These are phyloP conservation scores for Phytophthora aleatoria DNA, from an alignment of 352 stramenopile genomes.

Conservation along the genomic window DNA sequence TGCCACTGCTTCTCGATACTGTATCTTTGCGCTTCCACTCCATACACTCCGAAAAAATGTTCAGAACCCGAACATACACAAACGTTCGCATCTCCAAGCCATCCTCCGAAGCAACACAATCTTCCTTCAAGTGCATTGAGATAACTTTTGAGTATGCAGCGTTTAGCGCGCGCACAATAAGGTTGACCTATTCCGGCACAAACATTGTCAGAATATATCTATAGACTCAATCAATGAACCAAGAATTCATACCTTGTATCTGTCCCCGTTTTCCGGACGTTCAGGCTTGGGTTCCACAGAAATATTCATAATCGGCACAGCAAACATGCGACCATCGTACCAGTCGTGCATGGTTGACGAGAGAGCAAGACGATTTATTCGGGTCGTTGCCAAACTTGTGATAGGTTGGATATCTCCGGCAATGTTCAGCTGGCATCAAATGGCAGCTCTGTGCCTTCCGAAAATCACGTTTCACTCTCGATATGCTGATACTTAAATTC, in stretches of 20 bases:
- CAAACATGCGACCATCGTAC: constrained; percentile 18
- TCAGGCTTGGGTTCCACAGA: constrained; percentile 16
- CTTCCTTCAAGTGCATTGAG: constrained; percentile 17
- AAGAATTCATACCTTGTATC: constrained; percentile 23
- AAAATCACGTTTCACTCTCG: constrained; percentile 18
- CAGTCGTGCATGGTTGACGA: constrained; percentile 22
- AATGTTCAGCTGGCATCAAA: constrained; percentile 31
- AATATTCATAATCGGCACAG: constrained; percentile 26
- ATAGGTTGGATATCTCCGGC: constrained; percentile 14
- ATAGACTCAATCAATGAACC: constrained; percentile 2
- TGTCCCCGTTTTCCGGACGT: constrained; percentile 8
- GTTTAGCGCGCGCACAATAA: constrained; percentile 10
- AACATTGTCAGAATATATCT: constrained; percentile 17
- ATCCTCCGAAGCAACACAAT: constrained; percentile 17
- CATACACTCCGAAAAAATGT: constrained; percentile 25
- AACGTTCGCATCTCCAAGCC: constrained; percentile 21
- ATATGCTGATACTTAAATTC: constrained; percentile 30
- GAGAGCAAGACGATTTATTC: constrained; percentile 32
- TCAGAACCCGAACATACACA: constrained; percentile 26
- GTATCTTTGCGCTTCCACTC: constrained; percentile 21
- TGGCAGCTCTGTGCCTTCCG: constrained; percentile 29
- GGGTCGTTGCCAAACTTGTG: constrained; percentile 23
- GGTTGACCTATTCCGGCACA: constrained; percentile 11
- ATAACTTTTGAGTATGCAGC: constrained; percentile 10
- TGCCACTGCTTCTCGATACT: constrained; percentile 14